Percentiles rank a stretch among this genome's conserved stretches.
These are phyloP conservation scores for Bryoerythrophyllum caledonicum DNA, from an alignment of 225 moss, liverwort and hornwort genomes.

Conservation along the genomic window DNA sequence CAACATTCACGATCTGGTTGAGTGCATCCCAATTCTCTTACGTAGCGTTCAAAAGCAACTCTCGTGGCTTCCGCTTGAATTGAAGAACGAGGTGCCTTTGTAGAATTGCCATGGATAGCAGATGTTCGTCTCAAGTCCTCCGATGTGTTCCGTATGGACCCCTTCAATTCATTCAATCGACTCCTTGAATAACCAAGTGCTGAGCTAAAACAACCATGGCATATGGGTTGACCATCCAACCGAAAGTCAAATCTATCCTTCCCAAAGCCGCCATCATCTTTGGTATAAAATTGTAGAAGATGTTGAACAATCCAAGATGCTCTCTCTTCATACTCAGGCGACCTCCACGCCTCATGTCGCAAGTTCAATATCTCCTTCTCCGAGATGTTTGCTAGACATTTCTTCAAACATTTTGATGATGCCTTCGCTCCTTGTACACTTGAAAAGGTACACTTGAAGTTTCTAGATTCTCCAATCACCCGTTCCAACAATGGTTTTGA, in stretches of 20 bases:
- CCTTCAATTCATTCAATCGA: neutral
- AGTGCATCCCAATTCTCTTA: no score
- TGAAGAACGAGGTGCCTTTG: no score
- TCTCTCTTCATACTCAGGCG: neutral
- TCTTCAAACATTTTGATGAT: neutral
- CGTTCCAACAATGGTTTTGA: neutral
- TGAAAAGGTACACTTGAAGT: neutral
- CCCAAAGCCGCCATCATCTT: neutral
- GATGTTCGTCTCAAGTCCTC: no score
- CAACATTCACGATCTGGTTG: no score
- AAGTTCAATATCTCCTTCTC: neutral
- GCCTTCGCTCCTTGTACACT: neutral
- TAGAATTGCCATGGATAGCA: no score
- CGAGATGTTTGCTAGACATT: neutral
- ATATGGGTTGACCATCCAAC: neutral
- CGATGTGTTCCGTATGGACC: no score
- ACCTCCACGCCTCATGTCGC: neutral
- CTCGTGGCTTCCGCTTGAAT: no score
- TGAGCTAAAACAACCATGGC: neutral
- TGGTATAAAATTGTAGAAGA: neutral
- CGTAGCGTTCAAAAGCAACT: no score
- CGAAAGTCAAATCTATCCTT: neutral
- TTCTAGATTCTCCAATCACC: neutral
- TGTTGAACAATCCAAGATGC: neutral
- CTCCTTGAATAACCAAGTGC: neutral